These are phyloP conservation scores for Bacidia gigantensis DNA, from an alignment of 495 filamentous ascomycete genomes.

Conservation along the genomic window DNA sequence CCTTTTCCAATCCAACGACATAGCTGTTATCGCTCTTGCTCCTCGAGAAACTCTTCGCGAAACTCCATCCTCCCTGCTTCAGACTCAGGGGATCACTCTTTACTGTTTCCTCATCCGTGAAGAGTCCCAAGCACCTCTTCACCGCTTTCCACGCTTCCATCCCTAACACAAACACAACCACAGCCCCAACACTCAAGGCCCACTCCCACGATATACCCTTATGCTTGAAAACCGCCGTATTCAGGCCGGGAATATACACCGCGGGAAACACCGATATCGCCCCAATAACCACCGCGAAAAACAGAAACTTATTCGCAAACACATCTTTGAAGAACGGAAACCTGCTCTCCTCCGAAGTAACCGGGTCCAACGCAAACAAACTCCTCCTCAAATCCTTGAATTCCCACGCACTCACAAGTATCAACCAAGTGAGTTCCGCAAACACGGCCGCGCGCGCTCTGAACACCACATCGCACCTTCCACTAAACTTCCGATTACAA, in stretches of 20 bases:
- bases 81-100: not conserved
- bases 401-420: conserved; percentile 63
- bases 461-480: conserved; percentile 49
- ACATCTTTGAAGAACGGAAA: conserved; percentile 50
- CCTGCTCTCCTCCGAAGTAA: conserved; percentile 23
- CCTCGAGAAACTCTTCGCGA: conserved; percentile 1
- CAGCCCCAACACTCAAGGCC: conserved; percentile 21
- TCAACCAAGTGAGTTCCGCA: conserved; percentile 58
- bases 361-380: conserved; percentile 53
- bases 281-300: conserved; percentile 57
- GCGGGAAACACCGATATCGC: conserved; percentile 55
- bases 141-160: not conserved
- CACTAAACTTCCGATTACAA: conserved; percentile 48
- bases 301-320: conserved; percentile 59
- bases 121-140: not conserved
- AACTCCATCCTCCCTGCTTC: not conserved
- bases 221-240: conserved; percentile 61
- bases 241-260: conserved; percentile 59
- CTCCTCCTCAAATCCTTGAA: conserved; percentile 57
- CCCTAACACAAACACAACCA: conserved; percentile 8
- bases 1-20: not conserved
- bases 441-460: conserved; percentile 67
- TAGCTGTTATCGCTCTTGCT: not conserved
- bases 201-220: conserved; percentile 62
- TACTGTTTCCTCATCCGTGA: not conserved